These are phyloP conservation scores for Avena eriantha DNA, from an alignment of 176 grass and related monocot genomes.

Conservation along the genomic window DNA sequence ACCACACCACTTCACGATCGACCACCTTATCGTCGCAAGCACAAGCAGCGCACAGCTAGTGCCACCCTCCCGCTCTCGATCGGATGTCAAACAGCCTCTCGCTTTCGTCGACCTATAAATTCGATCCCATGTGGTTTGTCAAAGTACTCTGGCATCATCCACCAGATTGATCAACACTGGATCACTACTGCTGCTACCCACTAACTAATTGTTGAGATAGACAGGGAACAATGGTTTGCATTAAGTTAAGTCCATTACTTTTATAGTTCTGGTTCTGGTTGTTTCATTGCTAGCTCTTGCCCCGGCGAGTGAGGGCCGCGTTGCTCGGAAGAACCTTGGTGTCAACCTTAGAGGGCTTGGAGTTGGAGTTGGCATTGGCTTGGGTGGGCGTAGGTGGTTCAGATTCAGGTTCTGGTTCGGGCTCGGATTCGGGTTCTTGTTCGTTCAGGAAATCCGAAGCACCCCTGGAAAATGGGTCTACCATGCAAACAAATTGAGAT, in stretches of 20 bases:
- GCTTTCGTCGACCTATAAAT: conserved; percentile 42
- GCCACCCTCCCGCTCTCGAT: neutral
- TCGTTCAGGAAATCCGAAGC: neutral
- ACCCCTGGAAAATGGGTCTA: no score
- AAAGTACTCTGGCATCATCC: conserved; percentile 12
- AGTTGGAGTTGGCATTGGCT: conserved; percentile 50
- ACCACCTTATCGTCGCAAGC: neutral
- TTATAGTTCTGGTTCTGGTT: conserved; percentile 2
- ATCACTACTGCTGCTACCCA: neutral
- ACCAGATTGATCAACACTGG: neutral
- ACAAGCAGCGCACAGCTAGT: neutral
- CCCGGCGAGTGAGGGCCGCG: conserved; percentile 43
- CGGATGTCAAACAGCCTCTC: neutral
- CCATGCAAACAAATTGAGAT: no score
- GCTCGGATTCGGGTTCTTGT: conserved; percentile 27
- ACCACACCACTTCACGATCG: conserved; percentile 17
- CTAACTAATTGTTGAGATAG: conserved; percentile 6
- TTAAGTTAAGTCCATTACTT: conserved; percentile 31
- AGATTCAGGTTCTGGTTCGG: conserved; percentile 1
- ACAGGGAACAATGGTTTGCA: conserved; percentile 39
- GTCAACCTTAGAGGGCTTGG: conserved; percentile 56
- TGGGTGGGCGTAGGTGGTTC: conserved; percentile 47
- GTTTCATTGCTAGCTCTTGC: conserved; percentile 31
- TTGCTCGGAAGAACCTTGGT: conserved; percentile 62
- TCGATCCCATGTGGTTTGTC: neutral